Evolutionary conservation across 2,329 filamentous ascomycete species (phyloP), one percentile per base, ranked within the genome.

Genomic region (Fusarium lateritium): DNA sequence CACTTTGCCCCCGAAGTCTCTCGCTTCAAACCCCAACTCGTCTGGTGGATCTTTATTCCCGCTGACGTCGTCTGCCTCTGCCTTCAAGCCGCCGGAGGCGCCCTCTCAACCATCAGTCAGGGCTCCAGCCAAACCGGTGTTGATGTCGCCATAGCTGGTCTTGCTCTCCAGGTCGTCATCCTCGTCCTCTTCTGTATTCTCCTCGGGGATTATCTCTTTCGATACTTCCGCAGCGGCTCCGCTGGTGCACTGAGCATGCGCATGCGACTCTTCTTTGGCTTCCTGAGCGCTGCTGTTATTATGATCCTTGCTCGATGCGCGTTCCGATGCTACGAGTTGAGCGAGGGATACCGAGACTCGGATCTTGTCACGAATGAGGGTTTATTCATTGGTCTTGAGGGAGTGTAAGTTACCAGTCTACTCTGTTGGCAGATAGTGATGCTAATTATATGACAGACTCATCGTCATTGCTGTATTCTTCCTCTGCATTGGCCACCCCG

Each of bases 271-370:
- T 91, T 90, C 73, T 79, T 89, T 14, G 69, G 76, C 3, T 86
- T 84, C 44, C 77, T 91, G 13, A 76, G 79, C 2, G 72, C 86
- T 2, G 85, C 88, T 1, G 88, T 89, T 5, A 51, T 89, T 4
- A 80, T 86, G 43, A 89, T 92, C 68, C 84, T 91, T 39, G 84
- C 85, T 6, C 82, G 90, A 17, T 90, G 86, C 67, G 82, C 86
- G 11, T 92, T 89, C 76, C 84, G 90, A 55, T 88, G 91, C 42
- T 87, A 88, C 11, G 90, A 92, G 78, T 76, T 92, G 62, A 87
- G 85, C 64, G 80, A 89, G 39, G 90, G 90, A 2, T 92, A 89
- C 79, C 80, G 73, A 7, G 40, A 76, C 26, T 89, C 88, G 0
- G 75, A 80, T 7, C 76, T 91, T 56, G 86, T 90, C 40, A 79